Percentiles rank a stretch among this genome's conserved stretches.
Evolutionary conservation across 306 rosid genomes (phyloP).

Genomic region (Crotalaria pallida): DNA sequence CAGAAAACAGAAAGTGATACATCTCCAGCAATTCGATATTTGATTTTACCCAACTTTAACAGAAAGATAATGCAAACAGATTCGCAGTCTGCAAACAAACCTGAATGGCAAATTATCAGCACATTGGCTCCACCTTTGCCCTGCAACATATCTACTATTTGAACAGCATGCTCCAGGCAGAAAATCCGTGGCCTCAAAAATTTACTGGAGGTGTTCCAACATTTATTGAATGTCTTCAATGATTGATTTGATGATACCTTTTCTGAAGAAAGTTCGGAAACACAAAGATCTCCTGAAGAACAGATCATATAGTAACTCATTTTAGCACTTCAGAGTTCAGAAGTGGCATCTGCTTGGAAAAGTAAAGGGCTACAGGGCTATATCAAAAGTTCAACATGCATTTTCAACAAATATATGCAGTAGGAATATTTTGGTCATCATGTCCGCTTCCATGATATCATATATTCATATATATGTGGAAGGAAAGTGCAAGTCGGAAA

Average conservation of each 20-base stretch:
- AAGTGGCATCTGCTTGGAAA: conserved; percentile 6
- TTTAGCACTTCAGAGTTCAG: conserved; percentile 21
- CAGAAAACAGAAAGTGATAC: neutral
- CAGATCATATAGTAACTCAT: conserved; percentile 26
- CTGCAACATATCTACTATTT: conserved; percentile 72
- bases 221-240: conserved; percentile 27
- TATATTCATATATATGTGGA: conserved; percentile 9
- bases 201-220: conserved; percentile 51
- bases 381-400: conserved; percentile 1
- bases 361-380: conserved; percentile 8
- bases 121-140: conserved; percentile 80
- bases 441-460: neutral
- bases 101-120: conserved; percentile 96
- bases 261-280: conserved; percentile 33
- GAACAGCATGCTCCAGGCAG: conserved; percentile 91
- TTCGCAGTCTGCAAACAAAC: conserved; percentile 34
- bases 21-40: conserved; percentile 12
- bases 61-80: conserved; percentile 1
- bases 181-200: conserved; percentile 85
- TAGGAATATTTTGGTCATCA: neutral
- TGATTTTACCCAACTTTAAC: neutral
- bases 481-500: conserved; percentile 2
- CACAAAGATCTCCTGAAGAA: conserved; percentile 50
- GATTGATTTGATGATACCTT: conserved; percentile 39
- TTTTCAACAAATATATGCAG: conserved; percentile 1